A percentile compares a stretch with the other conserved stretches of the same genome.
Evolutionary conservation across 2,329 filamentous ascomycete species (phyloP).

Genomic region (Cryphonectria parasitica): DNA sequence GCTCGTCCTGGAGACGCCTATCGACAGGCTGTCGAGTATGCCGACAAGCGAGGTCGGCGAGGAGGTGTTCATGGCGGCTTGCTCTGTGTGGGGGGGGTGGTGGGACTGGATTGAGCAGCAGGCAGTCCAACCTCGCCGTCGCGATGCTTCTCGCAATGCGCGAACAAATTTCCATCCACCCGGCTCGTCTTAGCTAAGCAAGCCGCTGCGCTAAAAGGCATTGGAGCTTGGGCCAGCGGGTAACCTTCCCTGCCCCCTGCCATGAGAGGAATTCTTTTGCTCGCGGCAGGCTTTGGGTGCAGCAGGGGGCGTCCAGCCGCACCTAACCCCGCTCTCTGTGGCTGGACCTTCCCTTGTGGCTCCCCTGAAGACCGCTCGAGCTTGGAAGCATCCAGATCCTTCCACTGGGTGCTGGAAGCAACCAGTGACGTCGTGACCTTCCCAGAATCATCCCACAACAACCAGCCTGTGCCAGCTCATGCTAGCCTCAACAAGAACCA

Average conservation of each 20-base stretch:
- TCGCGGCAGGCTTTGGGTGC: background rate
- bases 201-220: background rate
- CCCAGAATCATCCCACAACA: slow-evolving; percentile 16
- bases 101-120: slow-evolving; percentile 39
- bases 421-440: slow-evolving; percentile 25
- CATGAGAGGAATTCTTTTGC: background rate
- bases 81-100: slow-evolving; percentile 29
- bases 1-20: slow-evolving; percentile 45
- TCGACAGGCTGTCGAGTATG: slow-evolving; percentile 43
- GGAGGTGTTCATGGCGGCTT: slow-evolving; percentile 36
- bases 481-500: slow-evolving; percentile 21
- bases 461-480: slow-evolving; percentile 18
- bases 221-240: slow-evolving; percentile 4
- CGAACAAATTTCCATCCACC: slow-evolving; percentile 26
- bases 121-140: slow-evolving; percentile 31
- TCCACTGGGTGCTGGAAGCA: slow-evolving; percentile 14
- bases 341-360: slow-evolving; percentile 10
- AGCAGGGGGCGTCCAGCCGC: background rate
- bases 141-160: slow-evolving; percentile 17
- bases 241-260: background rate
- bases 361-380: background rate
- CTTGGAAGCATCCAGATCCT: slow-evolving; percentile 23
- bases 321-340: slow-evolving; percentile 15
- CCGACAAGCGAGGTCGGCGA: slow-evolving; percentile 39
- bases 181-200: slow-evolving; percentile 25